These are phyloP conservation scores for Caryopteris hybrid DNA, from an alignment of 305 asterid species.

Conservation along the genomic window DNA sequence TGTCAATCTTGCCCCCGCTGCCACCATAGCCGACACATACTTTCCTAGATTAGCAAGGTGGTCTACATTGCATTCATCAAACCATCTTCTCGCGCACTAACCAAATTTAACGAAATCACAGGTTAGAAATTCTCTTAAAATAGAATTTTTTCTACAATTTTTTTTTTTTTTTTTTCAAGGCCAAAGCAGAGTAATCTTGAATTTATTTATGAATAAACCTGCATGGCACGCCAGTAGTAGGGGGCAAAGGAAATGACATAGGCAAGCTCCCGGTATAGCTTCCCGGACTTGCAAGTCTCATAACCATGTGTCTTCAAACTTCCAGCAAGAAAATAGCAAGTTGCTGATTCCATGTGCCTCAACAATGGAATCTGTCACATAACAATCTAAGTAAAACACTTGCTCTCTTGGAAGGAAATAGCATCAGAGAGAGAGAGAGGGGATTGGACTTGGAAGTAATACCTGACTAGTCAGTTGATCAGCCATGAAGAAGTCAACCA, in stretches of 20 bases:
- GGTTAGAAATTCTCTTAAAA: too few relatives aligned
- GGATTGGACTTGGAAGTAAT: not conserved
- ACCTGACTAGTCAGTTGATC: conserved; percentile 99
- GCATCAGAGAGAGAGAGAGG: not conserved
- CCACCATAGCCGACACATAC: conserved; percentile 97
- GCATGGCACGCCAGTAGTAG: conserved; percentile 97
- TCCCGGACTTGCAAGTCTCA: conserved; percentile 73
- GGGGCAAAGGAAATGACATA: conserved; percentile 91
- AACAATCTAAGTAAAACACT: not conserved
- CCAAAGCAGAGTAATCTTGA: too few relatives aligned
- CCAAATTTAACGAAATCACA: too few relatives aligned
- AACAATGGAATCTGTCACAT: conserved; percentile 57
- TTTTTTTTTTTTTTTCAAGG: too few relatives aligned
- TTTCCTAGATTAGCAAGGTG: conserved; percentile 90
- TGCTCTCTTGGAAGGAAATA: too few relatives aligned
- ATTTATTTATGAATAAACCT: conserved; percentile 33
- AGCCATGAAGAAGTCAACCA: conserved; percentile 98
- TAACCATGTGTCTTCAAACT: conserved; percentile 58
- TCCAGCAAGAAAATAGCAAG: conserved; percentile 75
- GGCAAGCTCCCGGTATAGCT: conserved; percentile 67
- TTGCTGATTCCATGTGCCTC: conserved; percentile 91
- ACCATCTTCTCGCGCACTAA: conserved; percentile 88
- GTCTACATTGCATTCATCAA: conserved; percentile 62
- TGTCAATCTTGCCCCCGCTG: conserved; percentile 91
- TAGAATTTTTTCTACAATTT: too few relatives aligned